Base-by-base conservation (phyloP, 306 rosid species). In the Pyrus betulifolia region DNA sequence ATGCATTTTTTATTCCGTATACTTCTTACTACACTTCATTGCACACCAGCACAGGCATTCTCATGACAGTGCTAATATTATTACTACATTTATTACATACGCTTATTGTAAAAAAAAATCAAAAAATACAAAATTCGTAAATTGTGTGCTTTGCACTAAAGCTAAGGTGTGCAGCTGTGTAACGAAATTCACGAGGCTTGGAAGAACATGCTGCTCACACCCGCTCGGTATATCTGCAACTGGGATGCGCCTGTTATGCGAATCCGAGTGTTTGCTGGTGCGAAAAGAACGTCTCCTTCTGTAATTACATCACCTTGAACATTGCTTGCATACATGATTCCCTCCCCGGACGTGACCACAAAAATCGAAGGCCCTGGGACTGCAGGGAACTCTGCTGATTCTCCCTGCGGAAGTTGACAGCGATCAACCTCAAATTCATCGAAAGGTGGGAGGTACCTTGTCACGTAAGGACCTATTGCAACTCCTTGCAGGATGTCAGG, bases 341-440 rank as follows among this genome's bases (percentile, higher is more conserved):
- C 97, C 79, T 89, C 78, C 51, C 99, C 97, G 31, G 13, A 58
- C 1, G 86, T 82, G 82, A 89, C 88, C 76, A 95, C 55, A 67
- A 87, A 90, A 70, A 95, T 85, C 30, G 97, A 92, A 62, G 99
- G 97, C 61, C 99, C 97, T 15, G 87, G 90, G 49, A 86, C 80
- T 18, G 90, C 86, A 10, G 93, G 91, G 69, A 92, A 89, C 69
- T 70, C 83, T 33, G 84, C 83, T n/a, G 81, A 85, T 82, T 82
- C 86, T 42, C 86, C 88, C 35, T 67, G 74, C 33, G 96, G 99
- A 63, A 95, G 93, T 68, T 79, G 69, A 51, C 99, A 92, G 0
- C 80, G 71, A 55, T 95, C 99, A 3, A 92, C 87, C 86, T 95
- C 99, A 38, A 95, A 95, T 84, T 95, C 99, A 12, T 95, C 93